Conservation (phyloP, 768 basidiomycete genomes). For the Boletus rubescentipes region DNA sequence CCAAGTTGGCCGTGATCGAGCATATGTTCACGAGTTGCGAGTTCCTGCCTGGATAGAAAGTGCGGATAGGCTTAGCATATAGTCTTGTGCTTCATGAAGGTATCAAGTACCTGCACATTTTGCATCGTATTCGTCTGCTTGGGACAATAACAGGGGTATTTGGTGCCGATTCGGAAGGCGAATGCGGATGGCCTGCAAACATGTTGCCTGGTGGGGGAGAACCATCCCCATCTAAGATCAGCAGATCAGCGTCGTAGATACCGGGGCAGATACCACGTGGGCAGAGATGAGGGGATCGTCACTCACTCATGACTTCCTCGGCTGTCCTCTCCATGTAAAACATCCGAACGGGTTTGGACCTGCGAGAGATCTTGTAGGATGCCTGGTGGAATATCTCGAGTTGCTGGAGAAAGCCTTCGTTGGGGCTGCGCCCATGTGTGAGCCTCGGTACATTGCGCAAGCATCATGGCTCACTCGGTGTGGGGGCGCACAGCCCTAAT, state of each 20-base stretch:
- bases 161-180: constrained; percentile 60
- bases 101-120: constrained; percentile 74
- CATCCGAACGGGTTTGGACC: constrained; percentile 70
- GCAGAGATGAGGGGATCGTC: neutral
- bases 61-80: neutral
- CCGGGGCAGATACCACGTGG: neutral
- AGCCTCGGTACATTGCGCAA: neutral
- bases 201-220: constrained; percentile 61
- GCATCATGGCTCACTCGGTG: constrained; percentile 55
- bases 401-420: constrained; percentile 77
- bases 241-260: constrained; percentile 1
- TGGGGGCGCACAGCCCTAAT: constrained; percentile 65
- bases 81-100: neutral
- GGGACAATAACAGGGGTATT: constrained; percentile 55
- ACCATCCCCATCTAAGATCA: constrained; percentile 68
- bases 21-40: constrained; percentile 93
- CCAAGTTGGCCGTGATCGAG: constrained; percentile 83
- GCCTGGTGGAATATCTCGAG: constrained; percentile 77
- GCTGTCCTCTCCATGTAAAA: constrained; percentile 81
- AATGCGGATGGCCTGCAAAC: constrained; percentile 72
- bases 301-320: constrained; percentile 77
- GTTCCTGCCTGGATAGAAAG: constrained; percentile 52
- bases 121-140: constrained; percentile 78
- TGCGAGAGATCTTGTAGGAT: constrained; percentile 62
- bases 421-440: constrained; percentile 57